Evolutionary conservation across 129 eudicot species (phyloP).

Genomic region (Lactuca sativa): DNA sequence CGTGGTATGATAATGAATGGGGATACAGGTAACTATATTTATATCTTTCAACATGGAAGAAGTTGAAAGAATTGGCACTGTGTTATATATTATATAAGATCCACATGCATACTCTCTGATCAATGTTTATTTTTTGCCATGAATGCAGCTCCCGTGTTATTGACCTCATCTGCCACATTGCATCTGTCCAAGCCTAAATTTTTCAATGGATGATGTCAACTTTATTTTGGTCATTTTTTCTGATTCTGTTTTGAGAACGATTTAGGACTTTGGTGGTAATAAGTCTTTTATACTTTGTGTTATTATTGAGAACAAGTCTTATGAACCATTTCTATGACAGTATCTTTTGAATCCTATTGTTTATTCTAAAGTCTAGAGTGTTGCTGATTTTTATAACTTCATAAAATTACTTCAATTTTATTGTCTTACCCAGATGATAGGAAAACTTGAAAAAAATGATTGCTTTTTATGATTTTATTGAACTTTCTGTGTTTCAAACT

Average conservation of each 20-base stretch:
- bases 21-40: conserved; percentile 63
- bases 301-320: too few relatives aligned
- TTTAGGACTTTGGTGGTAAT: too few relatives aligned
- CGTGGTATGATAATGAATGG: conserved; percentile 87
- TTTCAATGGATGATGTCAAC: not conserved
- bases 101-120: not conserved
- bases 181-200: conserved; percentile 53
- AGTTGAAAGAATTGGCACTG: not conserved
- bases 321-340: too few relatives aligned
- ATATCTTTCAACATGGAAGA: not conserved
- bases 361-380: too few relatives aligned
- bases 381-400: too few relatives aligned
- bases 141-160: conserved; percentile 80
- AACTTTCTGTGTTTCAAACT: too few relatives aligned
- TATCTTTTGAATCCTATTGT: too few relatives aligned
- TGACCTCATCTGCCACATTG: conserved; percentile 80
- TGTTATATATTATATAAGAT: not conserved
- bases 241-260: conserved; percentile 15
- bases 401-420: too few relatives aligned
- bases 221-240: conserved; percentile 5
- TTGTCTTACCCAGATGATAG: too few relatives aligned
- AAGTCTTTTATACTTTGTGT: too few relatives aligned
- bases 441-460: too few relatives aligned
- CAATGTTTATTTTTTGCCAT: conserved; percentile 8
- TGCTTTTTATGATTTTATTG: too few relatives aligned